phyloP scores from a whole-genome alignment of 345 rosid species.

The Citrus inodora region DNA sequence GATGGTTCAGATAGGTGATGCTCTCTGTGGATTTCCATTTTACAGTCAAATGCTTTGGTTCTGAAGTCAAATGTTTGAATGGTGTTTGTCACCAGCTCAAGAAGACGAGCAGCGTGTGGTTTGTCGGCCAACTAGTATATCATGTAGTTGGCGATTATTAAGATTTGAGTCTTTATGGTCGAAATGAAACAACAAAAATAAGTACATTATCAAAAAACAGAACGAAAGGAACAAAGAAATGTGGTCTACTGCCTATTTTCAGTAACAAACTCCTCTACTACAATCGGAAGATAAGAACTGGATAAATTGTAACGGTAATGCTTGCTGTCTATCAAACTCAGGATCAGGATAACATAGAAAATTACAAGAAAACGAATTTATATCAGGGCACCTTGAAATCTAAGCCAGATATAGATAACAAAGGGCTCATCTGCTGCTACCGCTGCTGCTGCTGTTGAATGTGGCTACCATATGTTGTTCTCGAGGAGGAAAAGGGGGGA shows the following conservation, averaged over 20 bases:
- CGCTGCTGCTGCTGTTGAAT: background rate
- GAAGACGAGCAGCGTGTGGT: too few species aligned
- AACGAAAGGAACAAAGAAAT: background rate
- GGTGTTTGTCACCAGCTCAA: too few species aligned
- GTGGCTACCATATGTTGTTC: slow-evolving; percentile 3
- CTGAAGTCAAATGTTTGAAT: too few species aligned
- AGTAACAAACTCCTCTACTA: background rate
- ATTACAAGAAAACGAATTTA: slow-evolving; percentile 14
- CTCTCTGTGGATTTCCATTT: background rate
- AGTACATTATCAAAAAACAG: too few species aligned
- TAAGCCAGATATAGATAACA: background rate
- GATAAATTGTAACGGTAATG: slow-evolving; percentile 2
- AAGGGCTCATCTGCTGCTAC: background rate
- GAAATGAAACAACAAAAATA: too few species aligned
- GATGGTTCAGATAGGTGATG: background rate
- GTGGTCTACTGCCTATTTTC: background rate
- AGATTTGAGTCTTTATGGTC: too few species aligned
- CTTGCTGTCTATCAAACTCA: slow-evolving; percentile 13
- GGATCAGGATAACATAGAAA: background rate
- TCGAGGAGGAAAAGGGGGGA: background rate
- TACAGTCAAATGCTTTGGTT: background rate
- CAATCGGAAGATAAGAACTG: background rate
- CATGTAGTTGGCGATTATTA: too few species aligned
- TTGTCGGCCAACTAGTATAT: too few species aligned
- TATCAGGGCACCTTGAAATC: background rate